phyloP scores from a whole-genome alignment of 2,329 filamentous ascomycete species.

The Cyanodermella asteris region DNA sequence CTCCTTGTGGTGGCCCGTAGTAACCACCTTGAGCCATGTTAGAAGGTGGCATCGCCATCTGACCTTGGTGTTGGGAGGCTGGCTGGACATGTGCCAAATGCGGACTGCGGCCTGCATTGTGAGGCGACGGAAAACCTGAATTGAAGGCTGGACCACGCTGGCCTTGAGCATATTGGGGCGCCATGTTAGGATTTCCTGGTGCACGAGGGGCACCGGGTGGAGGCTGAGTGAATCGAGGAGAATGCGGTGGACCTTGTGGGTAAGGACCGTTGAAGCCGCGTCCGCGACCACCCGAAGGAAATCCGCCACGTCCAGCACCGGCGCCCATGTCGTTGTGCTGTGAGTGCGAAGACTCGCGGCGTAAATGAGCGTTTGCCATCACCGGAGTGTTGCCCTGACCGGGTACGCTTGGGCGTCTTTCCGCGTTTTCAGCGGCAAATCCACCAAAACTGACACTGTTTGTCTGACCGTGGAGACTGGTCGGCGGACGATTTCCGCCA shows the following conservation, averaged over 20 bases:
- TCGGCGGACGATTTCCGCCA: slow-evolving; percentile 60
- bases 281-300: slow-evolving; percentile 30
- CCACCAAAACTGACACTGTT: slow-evolving; percentile 64
- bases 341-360: slow-evolving; percentile 71
- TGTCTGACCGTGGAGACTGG: slow-evolving; percentile 46
- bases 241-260: slow-evolving; percentile 30
- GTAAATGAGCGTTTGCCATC: no score
- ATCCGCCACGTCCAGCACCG: slow-evolving; percentile 32
- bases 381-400: slow-evolving; percentile 41
- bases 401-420: slow-evolving; percentile 43
- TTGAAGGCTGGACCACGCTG: slow-evolving; percentile 24
- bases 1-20: slow-evolving; percentile 32
- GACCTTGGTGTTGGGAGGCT: slow-evolving; percentile 47
- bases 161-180: slow-evolving; percentile 26
- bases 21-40: slow-evolving; percentile 44
- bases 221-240: slow-evolving; percentile 28
- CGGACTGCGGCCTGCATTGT: slow-evolving; percentile 41
- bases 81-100: slow-evolving; percentile 44
- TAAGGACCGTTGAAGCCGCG: slow-evolving; percentile 31
- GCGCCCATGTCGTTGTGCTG: slow-evolving; percentile 44
- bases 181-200: slow-evolving; percentile 28
- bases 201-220: slow-evolving; percentile 28
- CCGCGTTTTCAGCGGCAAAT: slow-evolving; percentile 51
- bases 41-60: slow-evolving; percentile 44
- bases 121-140: slow-evolving; percentile 45